These are phyloP conservation scores for Xanthoconium purpureum DNA, from an alignment of 768 basidiomycete genomes.

Conservation along the genomic window DNA sequence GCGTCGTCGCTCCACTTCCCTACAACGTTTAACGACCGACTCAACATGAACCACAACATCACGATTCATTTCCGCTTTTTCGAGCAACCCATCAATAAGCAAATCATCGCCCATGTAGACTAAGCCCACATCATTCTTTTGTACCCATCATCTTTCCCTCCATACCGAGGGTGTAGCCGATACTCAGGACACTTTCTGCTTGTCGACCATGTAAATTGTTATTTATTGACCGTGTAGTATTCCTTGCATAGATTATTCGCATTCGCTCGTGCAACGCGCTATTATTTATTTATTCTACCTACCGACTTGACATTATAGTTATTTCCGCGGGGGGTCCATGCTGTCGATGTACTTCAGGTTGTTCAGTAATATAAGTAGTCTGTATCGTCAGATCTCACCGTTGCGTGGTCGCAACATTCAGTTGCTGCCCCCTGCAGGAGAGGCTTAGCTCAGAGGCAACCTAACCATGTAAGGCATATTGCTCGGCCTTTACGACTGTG, in stretches of 20 bases:
- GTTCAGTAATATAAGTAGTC: neutral
- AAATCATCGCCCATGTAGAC: constrained; percentile 9
- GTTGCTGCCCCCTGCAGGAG: neutral
- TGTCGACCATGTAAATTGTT: neutral
- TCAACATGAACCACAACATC: constrained; percentile 3
- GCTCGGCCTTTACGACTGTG: constrained; percentile 12
- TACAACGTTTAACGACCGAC: constrained; percentile 8
- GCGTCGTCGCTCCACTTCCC: constrained; percentile 15
- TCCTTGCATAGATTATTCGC: constrained; percentile 15
- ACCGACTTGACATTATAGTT: constrained; percentile 12
- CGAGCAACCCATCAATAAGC: neutral
- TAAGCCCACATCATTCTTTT: neutral
- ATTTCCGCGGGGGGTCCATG: neutral
- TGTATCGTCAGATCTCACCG: neutral
- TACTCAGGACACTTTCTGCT: neutral
- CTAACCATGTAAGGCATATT: constrained; percentile 5
- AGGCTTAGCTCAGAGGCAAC: neutral
- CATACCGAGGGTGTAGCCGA: constrained; percentile 16
- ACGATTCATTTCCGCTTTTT: constrained; percentile 6
- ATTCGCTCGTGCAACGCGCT: constrained; percentile 2
- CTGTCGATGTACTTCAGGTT: neutral
- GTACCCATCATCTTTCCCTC: constrained; percentile 2
- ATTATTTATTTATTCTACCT: constrained; percentile 21
- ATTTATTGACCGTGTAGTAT: constrained; percentile 22
- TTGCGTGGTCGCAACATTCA: neutral